These are phyloP conservation scores for Pestalotiopsis sp. DNA, from an alignment of 2,329 filamentous ascomycete genomes.

Conservation along the genomic window DNA sequence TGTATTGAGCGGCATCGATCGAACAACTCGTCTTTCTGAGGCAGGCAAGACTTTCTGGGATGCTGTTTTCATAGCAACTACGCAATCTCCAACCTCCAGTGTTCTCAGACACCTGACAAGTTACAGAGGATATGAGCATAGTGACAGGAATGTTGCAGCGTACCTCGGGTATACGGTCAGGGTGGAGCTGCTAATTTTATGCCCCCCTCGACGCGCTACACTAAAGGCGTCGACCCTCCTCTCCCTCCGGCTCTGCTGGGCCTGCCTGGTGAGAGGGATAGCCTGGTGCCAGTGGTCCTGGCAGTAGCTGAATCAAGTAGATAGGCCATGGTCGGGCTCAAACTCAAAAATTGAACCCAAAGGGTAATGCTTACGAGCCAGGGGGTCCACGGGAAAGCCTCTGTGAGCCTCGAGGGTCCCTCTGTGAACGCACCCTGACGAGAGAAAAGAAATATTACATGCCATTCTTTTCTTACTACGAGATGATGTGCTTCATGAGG, in stretches of 20 bases:
- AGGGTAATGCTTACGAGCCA: slow-evolving; percentile 11
- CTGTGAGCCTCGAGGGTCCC: too few species aligned
- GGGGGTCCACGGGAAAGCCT: background rate
- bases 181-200: slow-evolving; percentile 5
- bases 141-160: background rate
- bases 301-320: slow-evolving; percentile 8
- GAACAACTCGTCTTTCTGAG: background rate
- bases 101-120: background rate
- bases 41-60: background rate
- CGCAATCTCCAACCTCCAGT: background rate
- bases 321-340: background rate
- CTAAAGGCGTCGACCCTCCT: background rate
- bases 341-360: slow-evolving; percentile 5
- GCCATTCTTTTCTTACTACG: background rate
- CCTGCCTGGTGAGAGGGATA: background rate
- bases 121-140: slow-evolving; percentile 9
- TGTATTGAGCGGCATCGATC: background rate
- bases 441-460: background rate
- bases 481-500: background rate
- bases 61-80: background rate
- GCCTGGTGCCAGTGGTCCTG: background rate
- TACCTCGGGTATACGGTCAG: background rate
- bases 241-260: background rate
- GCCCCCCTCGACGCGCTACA: background rate
- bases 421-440: too few species aligned